Conservation (phyloP, 352 stramenopile species). For the Phytophthora constricta region DNA sequence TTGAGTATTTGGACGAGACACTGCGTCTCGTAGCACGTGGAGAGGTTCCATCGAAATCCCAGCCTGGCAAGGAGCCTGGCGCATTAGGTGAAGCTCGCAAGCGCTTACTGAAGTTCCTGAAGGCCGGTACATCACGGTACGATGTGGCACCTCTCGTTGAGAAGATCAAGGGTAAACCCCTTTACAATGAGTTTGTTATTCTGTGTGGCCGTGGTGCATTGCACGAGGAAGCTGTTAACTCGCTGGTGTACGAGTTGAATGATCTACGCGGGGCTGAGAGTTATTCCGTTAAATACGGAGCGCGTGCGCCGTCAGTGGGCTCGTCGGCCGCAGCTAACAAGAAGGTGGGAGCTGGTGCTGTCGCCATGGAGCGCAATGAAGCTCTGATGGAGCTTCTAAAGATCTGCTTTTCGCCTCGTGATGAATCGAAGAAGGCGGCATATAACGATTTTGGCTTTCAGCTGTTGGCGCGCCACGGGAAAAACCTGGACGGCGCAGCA, state of each 20-base stretch:
- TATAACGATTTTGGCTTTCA: slow-evolving; percentile 86
- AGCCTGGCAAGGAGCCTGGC: slow-evolving; percentile 79
- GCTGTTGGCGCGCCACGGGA: slow-evolving; percentile 78
- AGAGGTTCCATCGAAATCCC: slow-evolving; percentile 82
- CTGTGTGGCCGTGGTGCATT: slow-evolving; percentile 80
- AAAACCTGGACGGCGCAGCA: slow-evolving; percentile 72
- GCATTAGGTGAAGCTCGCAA: slow-evolving; percentile 79
- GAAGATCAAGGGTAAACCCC: slow-evolving; percentile 75
- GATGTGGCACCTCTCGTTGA: slow-evolving; percentile 73
- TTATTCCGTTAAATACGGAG: slow-evolving; percentile 85
- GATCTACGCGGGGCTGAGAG: slow-evolving; percentile 82
- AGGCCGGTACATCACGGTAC: slow-evolving; percentile 77
- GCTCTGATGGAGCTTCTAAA: slow-evolving; percentile 81
- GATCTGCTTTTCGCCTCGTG: slow-evolving; percentile 78
- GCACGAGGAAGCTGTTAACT: slow-evolving; percentile 79
- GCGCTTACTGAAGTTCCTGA: slow-evolving; percentile 82
- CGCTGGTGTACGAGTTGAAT: slow-evolving; percentile 82
- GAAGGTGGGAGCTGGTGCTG: slow-evolving; percentile 37
- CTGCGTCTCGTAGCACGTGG: slow-evolving; percentile 72
- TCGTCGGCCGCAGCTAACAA: slow-evolving; percentile 37
- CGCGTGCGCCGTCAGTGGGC: slow-evolving; percentile 26
- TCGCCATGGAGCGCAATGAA: slow-evolving; percentile 62
- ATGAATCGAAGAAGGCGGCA: slow-evolving; percentile 82
- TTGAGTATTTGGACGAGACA: slow-evolving; percentile 90
- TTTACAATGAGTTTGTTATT: slow-evolving; percentile 90